These are phyloP conservation scores for Phytophthora sp. DNA, from an alignment of 352 stramenopile species.

Conservation along the genomic window DNA sequence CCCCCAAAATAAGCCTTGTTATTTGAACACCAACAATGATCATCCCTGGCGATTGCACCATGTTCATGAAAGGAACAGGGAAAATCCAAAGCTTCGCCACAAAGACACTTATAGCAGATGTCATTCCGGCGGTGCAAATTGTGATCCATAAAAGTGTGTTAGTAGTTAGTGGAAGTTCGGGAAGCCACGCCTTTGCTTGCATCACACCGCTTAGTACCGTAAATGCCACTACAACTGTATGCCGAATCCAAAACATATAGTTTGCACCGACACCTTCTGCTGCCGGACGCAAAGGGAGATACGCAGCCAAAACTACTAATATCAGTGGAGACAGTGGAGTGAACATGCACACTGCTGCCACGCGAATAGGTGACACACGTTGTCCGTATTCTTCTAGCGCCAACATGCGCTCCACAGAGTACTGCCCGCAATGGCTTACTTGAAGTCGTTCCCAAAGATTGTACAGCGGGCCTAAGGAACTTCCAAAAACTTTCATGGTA, in stretches of 20 bases:
- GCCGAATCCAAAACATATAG: slow-evolving; percentile 40
- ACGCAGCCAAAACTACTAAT: slow-evolving; percentile 15
- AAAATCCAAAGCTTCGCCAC: slow-evolving; percentile 29
- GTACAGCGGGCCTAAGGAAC: slow-evolving; percentile 22
- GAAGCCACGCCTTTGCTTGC: slow-evolving; percentile 33
- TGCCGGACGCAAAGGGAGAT: slow-evolving; percentile 14
- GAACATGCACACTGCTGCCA: slow-evolving; percentile 29
- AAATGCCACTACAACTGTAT: slow-evolving; percentile 8
- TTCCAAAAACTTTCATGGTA: slow-evolving; percentile 23
- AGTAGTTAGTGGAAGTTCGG: slow-evolving; percentile 21
- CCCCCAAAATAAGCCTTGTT: slow-evolving; percentile 15
- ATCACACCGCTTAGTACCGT: slow-evolving; percentile 16
- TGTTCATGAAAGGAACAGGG: slow-evolving; percentile 39
- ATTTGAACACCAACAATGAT: slow-evolving; percentile 1
- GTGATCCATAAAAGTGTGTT: slow-evolving; percentile 2
- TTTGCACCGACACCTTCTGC: slow-evolving; percentile 22
- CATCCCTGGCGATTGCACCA: slow-evolving; percentile 21
- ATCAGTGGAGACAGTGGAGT: slow-evolving; percentile 31
- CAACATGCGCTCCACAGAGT: slow-evolving; percentile 42
- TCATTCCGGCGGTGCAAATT: slow-evolving; percentile 6
- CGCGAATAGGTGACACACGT: slow-evolving; percentile 20
- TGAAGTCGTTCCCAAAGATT: slow-evolving; percentile 36
- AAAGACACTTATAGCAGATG: neutral
- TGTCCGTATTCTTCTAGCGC: slow-evolving; percentile 41
- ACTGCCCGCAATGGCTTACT: slow-evolving; percentile 43